Evolutionary conservation across 2,329 filamentous ascomycete genomes (phyloP).

Genomic region (Stachybotrys chartarum): DNA sequence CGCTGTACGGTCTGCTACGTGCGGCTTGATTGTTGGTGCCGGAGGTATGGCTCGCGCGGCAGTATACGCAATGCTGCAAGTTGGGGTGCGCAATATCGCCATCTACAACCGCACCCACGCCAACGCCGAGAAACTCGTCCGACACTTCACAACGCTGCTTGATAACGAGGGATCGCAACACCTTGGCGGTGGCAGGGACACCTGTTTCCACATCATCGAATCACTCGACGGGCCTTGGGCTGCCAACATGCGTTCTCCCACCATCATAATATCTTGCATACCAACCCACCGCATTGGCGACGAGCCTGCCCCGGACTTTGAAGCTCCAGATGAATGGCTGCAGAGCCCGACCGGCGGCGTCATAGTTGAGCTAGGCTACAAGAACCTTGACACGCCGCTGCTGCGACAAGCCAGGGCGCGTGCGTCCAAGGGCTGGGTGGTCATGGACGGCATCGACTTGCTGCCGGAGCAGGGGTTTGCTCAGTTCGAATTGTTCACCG

Average conservation of each 20-base stretch:
- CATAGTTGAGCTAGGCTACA: constrained; percentile 68
- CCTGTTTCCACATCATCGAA: constrained; percentile 50
- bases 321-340: constrained; percentile 63
- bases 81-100: constrained; percentile 70
- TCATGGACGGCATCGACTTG: constrained; percentile 69
- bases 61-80: constrained; percentile 69
- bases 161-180: constrained; percentile 33
- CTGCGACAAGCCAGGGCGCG: constrained; percentile 58
- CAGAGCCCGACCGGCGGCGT: constrained; percentile 68
- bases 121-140: constrained; percentile 61
- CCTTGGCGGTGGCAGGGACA: constrained; percentile 33
- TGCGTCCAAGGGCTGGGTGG: constrained; percentile 60
- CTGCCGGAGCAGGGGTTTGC: constrained; percentile 74
- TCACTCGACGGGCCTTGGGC: constrained; percentile 60
- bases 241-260: constrained; percentile 52
- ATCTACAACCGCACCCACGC: constrained; percentile 63
- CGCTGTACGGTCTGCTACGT: constrained; percentile 47
- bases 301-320: constrained; percentile 60
- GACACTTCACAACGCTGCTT: constrained; percentile 59
- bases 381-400: constrained; percentile 64
- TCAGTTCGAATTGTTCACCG: constrained; percentile 76
- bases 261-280: constrained; percentile 70
- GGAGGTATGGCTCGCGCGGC: constrained; percentile 74
- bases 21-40: constrained; percentile 55
- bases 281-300: constrained; percentile 61